These are phyloP conservation scores for Pichia sporocuriosa DNA, from an alignment of 805 yeast species.

Conservation along the genomic window DNA sequence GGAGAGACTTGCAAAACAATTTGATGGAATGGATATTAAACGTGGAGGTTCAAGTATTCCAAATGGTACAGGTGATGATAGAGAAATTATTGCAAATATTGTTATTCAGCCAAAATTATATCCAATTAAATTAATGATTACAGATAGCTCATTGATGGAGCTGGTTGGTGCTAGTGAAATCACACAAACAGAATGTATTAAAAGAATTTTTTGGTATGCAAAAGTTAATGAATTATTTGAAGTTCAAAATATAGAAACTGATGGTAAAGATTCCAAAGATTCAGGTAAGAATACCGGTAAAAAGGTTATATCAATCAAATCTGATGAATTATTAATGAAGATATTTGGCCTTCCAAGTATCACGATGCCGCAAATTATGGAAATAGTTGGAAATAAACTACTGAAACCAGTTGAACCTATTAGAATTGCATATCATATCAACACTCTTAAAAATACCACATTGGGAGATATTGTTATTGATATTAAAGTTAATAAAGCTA, in stretches of 20 bases:
- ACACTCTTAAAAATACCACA: slow-evolving; percentile 71
- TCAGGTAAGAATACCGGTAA: slow-evolving; percentile 6
- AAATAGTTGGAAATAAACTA: slow-evolving; percentile 58
- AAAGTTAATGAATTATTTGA: slow-evolving; percentile 33
- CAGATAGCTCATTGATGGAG: slow-evolving; percentile 54
- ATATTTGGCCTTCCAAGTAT: slow-evolving; percentile 47
- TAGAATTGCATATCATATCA: slow-evolving; percentile 62
- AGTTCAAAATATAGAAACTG: slow-evolving; percentile 21
- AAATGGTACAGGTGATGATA: slow-evolving; percentile 23
- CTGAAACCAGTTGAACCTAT: slow-evolving; percentile 76
- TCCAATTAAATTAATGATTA: slow-evolving; percentile 59
- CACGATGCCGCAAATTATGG: slow-evolving; percentile 66
- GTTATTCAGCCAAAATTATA: slow-evolving; percentile 76
- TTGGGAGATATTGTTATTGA: slow-evolving; percentile 78
- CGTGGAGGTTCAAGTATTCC: slow-evolving; percentile 53
- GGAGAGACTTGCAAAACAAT: slow-evolving; percentile 36
- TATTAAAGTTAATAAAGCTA: slow-evolving; percentile 45
- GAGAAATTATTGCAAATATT: slow-evolving; percentile 59
- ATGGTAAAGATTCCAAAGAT: slow-evolving; percentile 11
- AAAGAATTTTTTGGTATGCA: slow-evolving; percentile 31
- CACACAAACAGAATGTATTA: slow-evolving; percentile 75
- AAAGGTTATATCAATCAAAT: slow-evolving; percentile 27
- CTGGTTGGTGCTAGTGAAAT: slow-evolving; percentile 72
- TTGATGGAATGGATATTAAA: slow-evolving; percentile 86
- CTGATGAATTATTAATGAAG: slow-evolving; percentile 40